A percentile compares a stretch with the other conserved stretches of the same genome.
phyloP scores from a whole-genome alignment of 2,329 filamentous ascomycete species.

The Coniochaeta sp. region DNA sequence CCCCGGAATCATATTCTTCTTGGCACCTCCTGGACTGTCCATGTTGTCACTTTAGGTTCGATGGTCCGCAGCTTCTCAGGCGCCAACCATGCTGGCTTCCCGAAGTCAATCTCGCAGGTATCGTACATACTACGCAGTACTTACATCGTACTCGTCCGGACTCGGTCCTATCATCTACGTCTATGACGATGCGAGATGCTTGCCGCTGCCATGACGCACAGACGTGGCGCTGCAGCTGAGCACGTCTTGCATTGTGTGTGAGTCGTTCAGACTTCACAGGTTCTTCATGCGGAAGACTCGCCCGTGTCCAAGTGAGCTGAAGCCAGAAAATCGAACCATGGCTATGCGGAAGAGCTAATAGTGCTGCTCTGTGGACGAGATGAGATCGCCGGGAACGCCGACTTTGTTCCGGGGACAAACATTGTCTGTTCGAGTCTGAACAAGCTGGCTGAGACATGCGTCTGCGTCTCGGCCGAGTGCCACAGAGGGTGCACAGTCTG shows the following conservation, averaged over 20 bases:
- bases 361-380: not conserved
- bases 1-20: not conserved
- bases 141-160: not conserved
- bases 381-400: not conserved
- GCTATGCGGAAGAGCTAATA: not conserved
- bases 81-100: not conserved
- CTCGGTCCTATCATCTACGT: too few relatives aligned
- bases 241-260: not conserved
- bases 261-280: not conserved
- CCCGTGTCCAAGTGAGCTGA: not conserved
- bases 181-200: not conserved
- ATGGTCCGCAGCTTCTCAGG: not conserved
- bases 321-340: not conserved
- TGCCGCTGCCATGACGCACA: not conserved
- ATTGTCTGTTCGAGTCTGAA: not conserved
- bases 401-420: not conserved
- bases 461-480: not conserved
- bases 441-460: not conserved
- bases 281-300: not conserved
- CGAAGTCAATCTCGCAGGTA: not conserved
- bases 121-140: not conserved
- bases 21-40: not conserved
- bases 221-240: not conserved
- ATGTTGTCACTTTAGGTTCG: not conserved
- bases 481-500: not conserved